Evolutionary conservation across 148 eudicot genomes (phyloP), one percentile per base, ranked within the genome.

Genomic region (Nepenthes mirabilis): DNA sequence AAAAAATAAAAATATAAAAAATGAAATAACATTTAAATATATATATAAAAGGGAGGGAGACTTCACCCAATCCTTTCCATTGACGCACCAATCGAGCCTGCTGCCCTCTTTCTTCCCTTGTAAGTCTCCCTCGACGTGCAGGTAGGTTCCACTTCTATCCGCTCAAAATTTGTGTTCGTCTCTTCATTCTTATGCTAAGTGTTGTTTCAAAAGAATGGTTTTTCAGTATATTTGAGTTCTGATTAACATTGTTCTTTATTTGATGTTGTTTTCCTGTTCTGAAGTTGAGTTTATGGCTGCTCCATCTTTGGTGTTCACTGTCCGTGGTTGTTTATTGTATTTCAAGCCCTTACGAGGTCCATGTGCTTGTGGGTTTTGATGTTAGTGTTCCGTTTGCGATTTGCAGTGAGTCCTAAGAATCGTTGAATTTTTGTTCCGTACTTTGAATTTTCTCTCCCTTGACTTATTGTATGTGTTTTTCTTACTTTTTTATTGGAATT

Each of bases 61-160:
- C 47, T 60, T 34, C 65, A 8, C 58, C 55, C 23, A 37, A 33
- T 52, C 53, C 53, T 37, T 33, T 48, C n/a, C 36, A 52, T 76
- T 76, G 79, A 76, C 79, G 70, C 66, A 47, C 66, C 64, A 64
- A 61, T 56, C 68, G 53, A 63, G 63, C 32, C 57, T 52, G 45
- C 52, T 61, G 14, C 52, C 34, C n/a, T 36, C 37, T 33, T 36
- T 43, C 57, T 33, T 37, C 50, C 9, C 37, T 2, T 14, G 34
- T 57, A 50, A 52, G 32, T 65, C 60, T 55, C 61, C 62, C 57
- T 11, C 43, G 14, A 23, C 49, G 71, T 57, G 73, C 65, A 43
- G 57, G 64, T 66, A 37, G 37, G 6, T 62, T 59, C 66, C 43
- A n/a, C 65, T 67, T 66, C 60, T 58, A 33, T 58, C 34, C 47